Evolutionary conservation across 2,329 filamentous ascomycete genomes (phyloP).

Genomic region (Cercospora canescens): DNA sequence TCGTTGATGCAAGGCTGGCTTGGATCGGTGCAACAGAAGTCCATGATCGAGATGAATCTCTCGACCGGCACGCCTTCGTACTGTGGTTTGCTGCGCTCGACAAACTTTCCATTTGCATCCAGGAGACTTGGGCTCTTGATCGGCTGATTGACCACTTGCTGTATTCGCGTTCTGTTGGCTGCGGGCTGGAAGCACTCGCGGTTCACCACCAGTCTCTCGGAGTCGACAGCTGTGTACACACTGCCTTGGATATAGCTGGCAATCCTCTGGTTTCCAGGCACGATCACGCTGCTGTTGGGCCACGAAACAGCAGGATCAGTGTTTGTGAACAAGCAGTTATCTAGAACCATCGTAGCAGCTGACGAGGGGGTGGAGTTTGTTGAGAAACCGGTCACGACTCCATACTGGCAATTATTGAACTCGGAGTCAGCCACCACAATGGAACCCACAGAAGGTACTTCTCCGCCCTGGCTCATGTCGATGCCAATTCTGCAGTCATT

Average conservation of each 20-base stretch:
- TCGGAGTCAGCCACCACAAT: slow-evolving; percentile 77
- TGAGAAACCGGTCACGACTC: slow-evolving; percentile 72
- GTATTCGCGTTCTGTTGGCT: slow-evolving; percentile 33
- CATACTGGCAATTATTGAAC: slow-evolving; percentile 72
- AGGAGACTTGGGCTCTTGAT: slow-evolving; percentile 69
- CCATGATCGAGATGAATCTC: slow-evolving; percentile 67
- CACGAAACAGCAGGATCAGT: slow-evolving; percentile 62
- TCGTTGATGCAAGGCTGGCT: slow-evolving; percentile 68
- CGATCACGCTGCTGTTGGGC: slow-evolving; percentile 59
- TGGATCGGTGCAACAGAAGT: slow-evolving; percentile 28
- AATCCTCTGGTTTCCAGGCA: slow-evolving; percentile 67
- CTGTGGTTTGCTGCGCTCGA: slow-evolving; percentile 83
- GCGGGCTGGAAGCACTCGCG: slow-evolving; percentile 30
- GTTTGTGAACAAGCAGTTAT: slow-evolving; percentile 80
- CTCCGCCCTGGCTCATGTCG: slow-evolving; percentile 64
- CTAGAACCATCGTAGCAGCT: slow-evolving; percentile 78
- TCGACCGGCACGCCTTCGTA: slow-evolving; percentile 68
- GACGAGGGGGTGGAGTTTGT: slow-evolving; percentile 60
- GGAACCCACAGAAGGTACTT: slow-evolving; percentile 69
- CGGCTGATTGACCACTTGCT: slow-evolving; percentile 42
- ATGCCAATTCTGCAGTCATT: slow-evolving; percentile 61
- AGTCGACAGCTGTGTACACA: slow-evolving; percentile 54
- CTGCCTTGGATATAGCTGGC: slow-evolving; percentile 72
- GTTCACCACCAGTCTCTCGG: background rate
- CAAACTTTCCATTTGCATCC: slow-evolving; percentile 64